A percentile compares a stretch with the other conserved stretches of the same genome.
These are phyloP conservation scores for Gracilariopsis chorda DNA, from an alignment of 23 red algal genomes.

Conservation along the genomic window DNA sequence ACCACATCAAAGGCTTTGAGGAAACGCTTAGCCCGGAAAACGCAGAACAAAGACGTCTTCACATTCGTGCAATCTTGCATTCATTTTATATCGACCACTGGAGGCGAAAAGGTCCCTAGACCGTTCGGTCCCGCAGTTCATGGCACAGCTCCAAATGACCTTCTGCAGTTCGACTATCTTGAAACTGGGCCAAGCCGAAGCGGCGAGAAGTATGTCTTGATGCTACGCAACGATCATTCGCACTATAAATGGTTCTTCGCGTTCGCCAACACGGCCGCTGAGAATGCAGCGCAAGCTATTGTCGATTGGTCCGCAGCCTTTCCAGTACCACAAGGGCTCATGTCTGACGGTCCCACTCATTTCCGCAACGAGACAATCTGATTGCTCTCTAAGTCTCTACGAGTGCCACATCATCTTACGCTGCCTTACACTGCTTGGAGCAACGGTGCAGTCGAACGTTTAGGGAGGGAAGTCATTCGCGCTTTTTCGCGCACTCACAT, in stretches of 20 bases:
- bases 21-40: not conserved
- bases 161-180: not conserved
- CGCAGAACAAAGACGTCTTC: not conserved
- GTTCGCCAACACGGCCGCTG: too few relatives aligned
- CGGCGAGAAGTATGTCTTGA: too few relatives aligned
- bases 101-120: not conserved
- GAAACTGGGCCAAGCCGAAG: too few relatives aligned
- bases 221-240: too few relatives aligned
- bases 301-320: too few relatives aligned
- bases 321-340: too few relatives aligned
- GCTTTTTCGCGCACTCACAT: not conserved
- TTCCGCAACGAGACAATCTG: too few relatives aligned
- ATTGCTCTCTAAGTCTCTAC: too few relatives aligned
- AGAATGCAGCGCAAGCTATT: too few relatives aligned
- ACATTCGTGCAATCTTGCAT: conserved; percentile 5
- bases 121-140: conserved; percentile 17
- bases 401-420: too few relatives aligned
- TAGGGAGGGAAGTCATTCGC: not conserved
- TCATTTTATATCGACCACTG: not conserved
- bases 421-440: conserved; percentile 1
- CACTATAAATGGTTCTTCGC: too few relatives aligned
- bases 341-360: too few relatives aligned
- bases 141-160: conserved; percentile 3
- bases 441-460: not conserved
- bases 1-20: not conserved